A percentile compares a stretch with the other conserved stretches of the same genome.
These are phyloP conservation scores for Dactylellina haptotyla DNA, from an alignment of 2,329 filamentous ascomycete species.

Conservation along the genomic window DNA sequence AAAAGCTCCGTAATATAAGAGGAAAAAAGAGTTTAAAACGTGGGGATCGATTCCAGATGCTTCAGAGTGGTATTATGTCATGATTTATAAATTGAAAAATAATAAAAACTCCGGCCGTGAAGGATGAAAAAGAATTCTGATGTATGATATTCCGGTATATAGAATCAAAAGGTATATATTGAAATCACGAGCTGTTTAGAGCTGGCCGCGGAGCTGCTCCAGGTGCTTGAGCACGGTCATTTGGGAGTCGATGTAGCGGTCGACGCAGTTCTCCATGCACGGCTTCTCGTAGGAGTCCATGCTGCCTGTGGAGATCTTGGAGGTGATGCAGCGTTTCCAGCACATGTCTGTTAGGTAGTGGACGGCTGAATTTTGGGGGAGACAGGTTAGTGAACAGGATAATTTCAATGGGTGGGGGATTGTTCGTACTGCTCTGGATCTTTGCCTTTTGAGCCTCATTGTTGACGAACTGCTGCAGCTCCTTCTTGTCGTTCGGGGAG, in stretches of 20 bases:
- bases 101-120: neutral
- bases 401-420: neutral
- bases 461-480: slow-evolving; percentile 84
- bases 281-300: slow-evolving; percentile 81
- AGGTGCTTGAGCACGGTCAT: slow-evolving; percentile 85
- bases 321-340: slow-evolving; percentile 92
- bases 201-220: slow-evolving; percentile 69
- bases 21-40: too few relatives aligned
- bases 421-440: slow-evolving; percentile 66
- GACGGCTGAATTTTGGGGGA: slow-evolving; percentile 67
- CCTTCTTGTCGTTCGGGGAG: slow-evolving; percentile 81
- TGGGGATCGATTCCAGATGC: neutral
- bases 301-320: slow-evolving; percentile 73
- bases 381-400: slow-evolving; percentile 60
- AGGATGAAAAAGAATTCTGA: too few relatives aligned
- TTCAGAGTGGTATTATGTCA: slow-evolving; percentile 3
- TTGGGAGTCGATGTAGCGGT: slow-evolving; percentile 91
- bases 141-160: too few relatives aligned
- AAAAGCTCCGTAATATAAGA: neutral
- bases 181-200: slow-evolving; percentile 32
- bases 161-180: too few relatives aligned
- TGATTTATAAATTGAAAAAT: slow-evolving; percentile 3
- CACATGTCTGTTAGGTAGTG: slow-evolving; percentile 79
- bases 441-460: slow-evolving; percentile 85
- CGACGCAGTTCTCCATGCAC: slow-evolving; percentile 91